Evolutionary conservation across 1,284 basidiomycete species (phyloP).

Genomic region (Ceratobasidium sp.): DNA sequence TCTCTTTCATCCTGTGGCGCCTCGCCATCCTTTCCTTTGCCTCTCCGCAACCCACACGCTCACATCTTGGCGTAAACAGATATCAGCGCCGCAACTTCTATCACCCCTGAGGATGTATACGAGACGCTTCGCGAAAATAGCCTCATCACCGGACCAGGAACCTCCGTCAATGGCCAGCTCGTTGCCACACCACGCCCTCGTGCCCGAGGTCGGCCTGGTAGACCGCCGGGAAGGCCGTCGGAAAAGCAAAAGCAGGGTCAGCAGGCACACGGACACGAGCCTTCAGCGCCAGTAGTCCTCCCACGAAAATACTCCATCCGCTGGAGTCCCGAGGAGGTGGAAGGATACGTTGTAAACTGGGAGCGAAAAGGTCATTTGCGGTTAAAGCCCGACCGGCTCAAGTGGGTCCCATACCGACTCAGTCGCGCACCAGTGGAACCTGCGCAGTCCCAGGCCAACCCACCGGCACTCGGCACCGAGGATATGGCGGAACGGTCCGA

Average conservation of each 20-base stretch:
- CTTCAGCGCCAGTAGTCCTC: slow-evolving; percentile 62
- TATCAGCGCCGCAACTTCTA: slow-evolving; percentile 84
- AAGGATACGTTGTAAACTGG: slow-evolving; percentile 71
- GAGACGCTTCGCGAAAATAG: slow-evolving; percentile 76
- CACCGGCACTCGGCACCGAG: slow-evolving; percentile 53
- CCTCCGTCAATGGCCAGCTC: slow-evolving; percentile 47
- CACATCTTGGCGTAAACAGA: slow-evolving; percentile 58
- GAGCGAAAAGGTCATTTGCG: slow-evolving; percentile 81
- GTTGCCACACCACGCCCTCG: slow-evolving; percentile 11
- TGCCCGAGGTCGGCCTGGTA: slow-evolving; percentile 53
- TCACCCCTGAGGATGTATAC: slow-evolving; percentile 90
- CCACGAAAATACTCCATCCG: slow-evolving; percentile 80
- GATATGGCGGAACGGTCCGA: slow-evolving; percentile 69
- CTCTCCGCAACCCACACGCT: slow-evolving; percentile 22
- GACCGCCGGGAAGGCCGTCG: slow-evolving; percentile 52
- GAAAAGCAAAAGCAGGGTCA: slow-evolving; percentile 51
- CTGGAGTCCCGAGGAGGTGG: slow-evolving; percentile 75
- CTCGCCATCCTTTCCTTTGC: slow-evolving; percentile 3
- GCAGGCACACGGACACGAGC: slow-evolving; percentile 50
- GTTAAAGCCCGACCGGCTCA: slow-evolving; percentile 84
- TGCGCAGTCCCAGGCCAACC: neutral
- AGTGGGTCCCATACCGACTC: slow-evolving; percentile 93
- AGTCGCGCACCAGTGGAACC: slow-evolving; percentile 50
- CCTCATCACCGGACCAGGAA: slow-evolving; percentile 66
- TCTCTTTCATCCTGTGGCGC: slow-evolving; percentile 12